Conservation (phyloP, 305 asterid genomes). For the Plantago rigida region DNA sequence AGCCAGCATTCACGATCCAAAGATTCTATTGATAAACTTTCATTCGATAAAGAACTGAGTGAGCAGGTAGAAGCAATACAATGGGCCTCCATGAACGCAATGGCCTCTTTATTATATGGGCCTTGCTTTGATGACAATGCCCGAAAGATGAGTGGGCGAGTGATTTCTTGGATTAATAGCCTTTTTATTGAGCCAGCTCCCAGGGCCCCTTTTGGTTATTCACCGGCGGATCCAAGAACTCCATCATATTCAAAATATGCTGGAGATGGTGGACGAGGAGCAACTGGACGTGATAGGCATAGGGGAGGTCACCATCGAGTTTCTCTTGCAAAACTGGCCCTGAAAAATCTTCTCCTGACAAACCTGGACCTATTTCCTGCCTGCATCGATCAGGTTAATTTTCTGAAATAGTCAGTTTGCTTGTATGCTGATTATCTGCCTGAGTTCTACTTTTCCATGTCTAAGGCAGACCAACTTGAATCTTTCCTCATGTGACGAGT, state of each 20-base stretch:
- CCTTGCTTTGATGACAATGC: slow-evolving; percentile 99
- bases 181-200: slow-evolving; percentile 94
- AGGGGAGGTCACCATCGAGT: slow-evolving; percentile 94
- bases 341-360: slow-evolving; percentile 89
- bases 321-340: slow-evolving; percentile 84
- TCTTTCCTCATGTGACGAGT: slow-evolving; percentile 1
- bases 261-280: slow-evolving; percentile 81
- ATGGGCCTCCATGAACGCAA: slow-evolving; percentile 98
- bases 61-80: slow-evolving; percentile 99
- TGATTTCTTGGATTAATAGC: slow-evolving; percentile 97
- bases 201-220: slow-evolving; percentile 92
- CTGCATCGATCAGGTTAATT: slow-evolving; percentile 91
- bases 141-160: slow-evolving; percentile 98
- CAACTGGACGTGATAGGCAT: slow-evolving; percentile 79
- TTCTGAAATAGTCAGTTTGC: slow-evolving; percentile 3
- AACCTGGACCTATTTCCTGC: slow-evolving; percentile 97
- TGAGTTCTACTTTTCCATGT: slow-evolving; percentile 16
- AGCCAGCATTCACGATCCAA: slow-evolving; percentile 91
- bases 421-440: not conserved
- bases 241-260: slow-evolving; percentile 77
- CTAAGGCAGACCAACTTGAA: slow-evolving; percentile 18
- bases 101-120: slow-evolving; percentile 94
- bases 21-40: slow-evolving; percentile 85
- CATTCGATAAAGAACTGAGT: slow-evolving; percentile 84
- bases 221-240: slow-evolving; percentile 99